Evolutionary conservation across 331 rosid genomes (phyloP).

Genomic region (Malus hybrid): DNA sequence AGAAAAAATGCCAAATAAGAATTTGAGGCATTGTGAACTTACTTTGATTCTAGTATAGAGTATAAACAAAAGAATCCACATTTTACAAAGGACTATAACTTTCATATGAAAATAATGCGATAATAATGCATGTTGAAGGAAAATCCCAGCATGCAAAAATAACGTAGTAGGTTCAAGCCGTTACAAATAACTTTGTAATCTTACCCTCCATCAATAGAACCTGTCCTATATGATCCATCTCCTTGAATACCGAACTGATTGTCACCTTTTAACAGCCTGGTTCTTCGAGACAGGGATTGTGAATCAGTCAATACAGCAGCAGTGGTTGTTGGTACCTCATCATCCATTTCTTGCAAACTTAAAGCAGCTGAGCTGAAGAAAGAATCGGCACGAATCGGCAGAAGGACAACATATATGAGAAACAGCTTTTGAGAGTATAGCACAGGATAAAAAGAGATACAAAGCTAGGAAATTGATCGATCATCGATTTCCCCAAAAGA

Average conservation of each 20-base stretch:
- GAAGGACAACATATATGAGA: conserved; percentile 5
- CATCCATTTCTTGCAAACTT: conserved; percentile 60
- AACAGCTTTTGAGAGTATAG: not conserved
- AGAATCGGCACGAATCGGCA: not conserved
- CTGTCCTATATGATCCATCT: conserved; percentile 65
- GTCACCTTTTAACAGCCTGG: conserved; percentile 77
- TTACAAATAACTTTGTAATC: conserved; percentile 16
- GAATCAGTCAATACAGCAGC: conserved; percentile 66
- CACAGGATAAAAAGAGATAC: not conserved
- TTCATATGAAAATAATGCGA: not conserved
- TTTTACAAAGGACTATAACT: not conserved
- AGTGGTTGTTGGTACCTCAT: conserved; percentile 79
- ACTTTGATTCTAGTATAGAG: not conserved
- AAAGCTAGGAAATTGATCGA: not conserved
- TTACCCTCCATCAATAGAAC: conserved; percentile 85
- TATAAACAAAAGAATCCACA: not conserved
- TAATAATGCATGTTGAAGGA: not conserved
- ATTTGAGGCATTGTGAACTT: not conserved
- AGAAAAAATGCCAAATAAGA: not conserved
- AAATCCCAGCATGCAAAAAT: not conserved
- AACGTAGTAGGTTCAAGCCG: not conserved
- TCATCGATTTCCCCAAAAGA: not conserved
- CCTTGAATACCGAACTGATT: conserved; percentile 47
- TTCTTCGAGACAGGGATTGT: conserved; percentile 90
- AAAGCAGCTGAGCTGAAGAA: conserved; percentile 64